These are phyloP conservation scores for Aureobasidium uvarum DNA, from an alignment of 2,329 filamentous ascomycete genomes.

Conservation along the genomic window DNA sequence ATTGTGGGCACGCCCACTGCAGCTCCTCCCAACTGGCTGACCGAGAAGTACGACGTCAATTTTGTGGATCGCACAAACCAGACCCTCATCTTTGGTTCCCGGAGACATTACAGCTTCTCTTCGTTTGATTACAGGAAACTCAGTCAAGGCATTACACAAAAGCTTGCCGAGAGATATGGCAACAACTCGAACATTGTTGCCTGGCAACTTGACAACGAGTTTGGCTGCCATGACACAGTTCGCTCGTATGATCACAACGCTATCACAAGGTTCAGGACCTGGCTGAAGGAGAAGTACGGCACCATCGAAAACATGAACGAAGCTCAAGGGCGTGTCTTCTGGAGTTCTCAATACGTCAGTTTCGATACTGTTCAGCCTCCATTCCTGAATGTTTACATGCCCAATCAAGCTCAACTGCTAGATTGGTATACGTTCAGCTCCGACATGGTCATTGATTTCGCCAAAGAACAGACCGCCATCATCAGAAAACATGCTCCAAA, in stretches of 20 bases:
- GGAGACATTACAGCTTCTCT: constrained; percentile 33
- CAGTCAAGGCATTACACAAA: constrained; percentile 32
- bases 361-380: constrained; percentile 33
- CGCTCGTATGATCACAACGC: constrained; percentile 33
- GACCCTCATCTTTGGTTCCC: constrained; percentile 31
- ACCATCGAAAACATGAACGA: constrained; percentile 34
- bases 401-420: constrained; percentile 32
- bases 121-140: constrained; percentile 33
- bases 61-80: constrained; percentile 33
- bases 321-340: constrained; percentile 33
- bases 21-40: constrained; percentile 33
- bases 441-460: constrained; percentile 33
- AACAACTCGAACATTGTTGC: constrained; percentile 30
- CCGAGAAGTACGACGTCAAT: constrained; percentile 31
- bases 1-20: constrained; percentile 33
- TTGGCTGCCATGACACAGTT: constrained; percentile 34
- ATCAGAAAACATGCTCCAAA: constrained; percentile 29
- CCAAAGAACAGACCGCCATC: constrained; percentile 32
- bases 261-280: constrained; percentile 31
- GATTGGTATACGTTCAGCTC: constrained; percentile 34
- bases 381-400: constrained; percentile 33
- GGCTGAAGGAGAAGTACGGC: constrained; percentile 32
- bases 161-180: constrained; percentile 33
- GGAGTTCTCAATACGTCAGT: constrained; percentile 32
- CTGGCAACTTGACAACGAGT: constrained; percentile 34